Conservation (phyloP, 2,329 filamentous ascomycete species). For the Teratosphaeriaceae sp. region DNA sequence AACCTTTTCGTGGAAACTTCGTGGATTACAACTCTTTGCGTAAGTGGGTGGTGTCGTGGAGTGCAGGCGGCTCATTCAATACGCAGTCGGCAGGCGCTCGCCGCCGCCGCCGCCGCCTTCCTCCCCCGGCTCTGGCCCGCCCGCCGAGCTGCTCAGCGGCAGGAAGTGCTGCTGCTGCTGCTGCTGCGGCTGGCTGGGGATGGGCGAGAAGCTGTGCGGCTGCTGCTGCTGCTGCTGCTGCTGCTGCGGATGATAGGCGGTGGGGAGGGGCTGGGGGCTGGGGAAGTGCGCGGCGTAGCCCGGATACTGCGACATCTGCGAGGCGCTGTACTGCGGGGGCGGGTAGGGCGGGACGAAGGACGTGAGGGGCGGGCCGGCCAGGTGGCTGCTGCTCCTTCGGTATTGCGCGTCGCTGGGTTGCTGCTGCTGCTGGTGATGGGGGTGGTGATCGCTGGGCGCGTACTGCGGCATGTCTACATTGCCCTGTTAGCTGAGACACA, state of each 20-base stretch:
- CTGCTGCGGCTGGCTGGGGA: constrained; percentile 8
- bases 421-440: constrained; percentile 6
- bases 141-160: constrained; percentile 6
- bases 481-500: background rate
- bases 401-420: constrained; percentile 12
- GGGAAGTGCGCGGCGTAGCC: background rate
- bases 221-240: constrained; percentile 3
- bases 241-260: constrained; percentile 2
- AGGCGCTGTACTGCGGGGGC: constrained; percentile 13
- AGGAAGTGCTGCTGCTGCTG: constrained; percentile 7
- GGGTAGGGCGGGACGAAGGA: constrained; percentile 21
- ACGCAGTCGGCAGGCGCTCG: constrained; percentile 13
- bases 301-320: constrained; percentile 15
- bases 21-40: background rate
- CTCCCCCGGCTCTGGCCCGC: constrained; percentile 9
- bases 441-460: constrained; percentile 3
- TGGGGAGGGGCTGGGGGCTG: background rate
- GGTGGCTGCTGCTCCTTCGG: constrained; percentile 16
- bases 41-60: background rate
- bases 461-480: constrained; percentile 12
- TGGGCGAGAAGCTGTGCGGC: constrained; percentile 6
- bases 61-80: constrained; percentile 2
- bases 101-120: constrained; percentile 15
- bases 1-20: too few species aligned
- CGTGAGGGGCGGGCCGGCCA: constrained; percentile 17